Base-by-base conservation (phyloP, 176 grass and related monocot species). In the Rhynchospora tenuis region DNA sequence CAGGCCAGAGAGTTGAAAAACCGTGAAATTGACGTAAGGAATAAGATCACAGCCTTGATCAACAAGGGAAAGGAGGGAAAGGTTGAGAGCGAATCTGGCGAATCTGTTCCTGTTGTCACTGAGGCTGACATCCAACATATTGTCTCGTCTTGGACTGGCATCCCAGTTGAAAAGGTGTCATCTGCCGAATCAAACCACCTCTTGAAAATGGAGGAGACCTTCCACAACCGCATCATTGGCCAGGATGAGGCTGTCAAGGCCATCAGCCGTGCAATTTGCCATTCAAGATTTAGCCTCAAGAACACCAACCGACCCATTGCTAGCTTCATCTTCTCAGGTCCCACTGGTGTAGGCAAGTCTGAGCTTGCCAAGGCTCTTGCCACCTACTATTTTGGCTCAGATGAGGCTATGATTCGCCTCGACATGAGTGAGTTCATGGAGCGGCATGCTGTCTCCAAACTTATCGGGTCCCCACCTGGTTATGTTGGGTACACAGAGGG, bases 371-470 rank as follows among this genome's bases (percentile, higher is more conserved):
- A 98, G 82, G 84, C 90, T 68, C 86, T 95, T 31, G 96, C 93
- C 14, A 57, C 96, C 44, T 95, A 93, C 79, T 98, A 95, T 75
- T 98, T 95, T 17, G 96, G 96, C 44, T 98, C 93, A 15, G 95
- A 98, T 75, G 95, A 95, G 81, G 91, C 96, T 59, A 98, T 95
- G 96, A 93, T 95, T 80, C 88, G 90, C 56, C 91, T 98, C 69
- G 96, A 98, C 83, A 98, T 98, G 96, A 98, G 96, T 78, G 96
- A 98, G 86, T 98, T 98, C 68, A 98, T 98, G 93, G 96, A 98
- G 84, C 89, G 92, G 54, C 96, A 98, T 69, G 95, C 93, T 0
- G 96, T 95, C 20, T 95, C 96, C 23, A 98, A 98, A 76, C 88
- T 98, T 38, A 98, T 95, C 4, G 95, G 92, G 22, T 98, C 95